These are phyloP conservation scores for Neoscytalidium dimidiatum DNA, from an alignment of 2,329 filamentous ascomycete species.

Conservation along the genomic window DNA sequence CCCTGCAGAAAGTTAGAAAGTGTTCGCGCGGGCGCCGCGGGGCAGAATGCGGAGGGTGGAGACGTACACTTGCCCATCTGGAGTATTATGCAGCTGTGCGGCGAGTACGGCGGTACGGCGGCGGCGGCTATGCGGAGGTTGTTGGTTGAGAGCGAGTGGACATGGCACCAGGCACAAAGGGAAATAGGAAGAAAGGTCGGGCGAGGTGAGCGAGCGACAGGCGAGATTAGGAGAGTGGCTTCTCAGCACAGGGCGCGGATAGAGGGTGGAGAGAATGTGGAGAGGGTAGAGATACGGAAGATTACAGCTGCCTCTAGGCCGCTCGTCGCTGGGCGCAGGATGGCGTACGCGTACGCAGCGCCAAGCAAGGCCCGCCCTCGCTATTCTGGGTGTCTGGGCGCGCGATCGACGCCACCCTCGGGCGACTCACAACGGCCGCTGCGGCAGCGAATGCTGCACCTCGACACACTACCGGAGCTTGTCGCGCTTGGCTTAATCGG, in stretches of 20 bases:
- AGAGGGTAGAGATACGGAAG: conserved; percentile 17
- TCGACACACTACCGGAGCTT: conserved; percentile 5
- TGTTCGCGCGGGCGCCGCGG: not conserved
- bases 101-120: not conserved
- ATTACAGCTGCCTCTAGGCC: conserved; percentile 3
- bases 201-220: conserved; percentile 13
- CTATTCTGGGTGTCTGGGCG: conserved; percentile 10
- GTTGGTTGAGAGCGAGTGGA: conserved; percentile 6
- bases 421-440: conserved; percentile 6
- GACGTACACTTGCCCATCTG: conserved; percentile 46
- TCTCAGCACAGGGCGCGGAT: not conserved
- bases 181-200: not conserved
- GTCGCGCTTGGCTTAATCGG: not conserved
- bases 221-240: conserved; percentile 3
- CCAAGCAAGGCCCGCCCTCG: conserved; percentile 13
- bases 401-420: conserved; percentile 9
- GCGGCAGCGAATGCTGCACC: conserved; percentile 8
- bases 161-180: conserved; percentile 20
- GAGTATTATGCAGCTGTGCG: conserved; percentile 8
- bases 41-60: conserved; percentile 20
- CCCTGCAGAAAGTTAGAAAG: conserved; percentile 41
- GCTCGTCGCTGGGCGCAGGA: conserved; percentile 7
- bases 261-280: conserved; percentile 17
- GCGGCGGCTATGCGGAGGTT: conserved; percentile 8
- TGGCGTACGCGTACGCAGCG: conserved; percentile 10